Conservation (phyloP, 306 rosid species). For the Echinosophora koreensis region DNA sequence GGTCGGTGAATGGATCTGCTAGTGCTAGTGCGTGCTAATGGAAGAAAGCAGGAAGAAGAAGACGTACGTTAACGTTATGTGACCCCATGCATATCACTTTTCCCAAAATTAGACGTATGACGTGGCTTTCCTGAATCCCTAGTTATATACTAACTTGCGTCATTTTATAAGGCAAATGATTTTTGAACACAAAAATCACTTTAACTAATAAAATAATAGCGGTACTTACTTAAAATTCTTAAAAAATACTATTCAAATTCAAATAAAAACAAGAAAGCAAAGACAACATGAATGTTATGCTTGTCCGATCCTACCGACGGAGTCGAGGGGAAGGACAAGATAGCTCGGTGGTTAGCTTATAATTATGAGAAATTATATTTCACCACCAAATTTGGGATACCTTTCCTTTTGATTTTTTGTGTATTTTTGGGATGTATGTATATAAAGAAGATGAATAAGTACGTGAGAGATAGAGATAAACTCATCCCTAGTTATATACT, state of each 20-base stretch:
- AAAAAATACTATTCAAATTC: neutral
- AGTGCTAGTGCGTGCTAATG: neutral
- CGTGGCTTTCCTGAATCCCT: slow-evolving; percentile 34
- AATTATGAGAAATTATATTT: neutral
- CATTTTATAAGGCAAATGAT: neutral
- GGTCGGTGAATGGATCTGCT: slow-evolving; percentile 50
- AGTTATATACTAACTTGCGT: neutral
- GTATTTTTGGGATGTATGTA: too few relatives aligned
- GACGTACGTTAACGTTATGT: slow-evolving; percentile 18
- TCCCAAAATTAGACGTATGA: slow-evolving; percentile 12
- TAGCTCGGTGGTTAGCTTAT: neutral
- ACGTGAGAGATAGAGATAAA: too few relatives aligned
- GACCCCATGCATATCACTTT: slow-evolving; percentile 46
- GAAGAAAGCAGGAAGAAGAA: slow-evolving; percentile 50
- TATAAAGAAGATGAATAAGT: too few relatives aligned
- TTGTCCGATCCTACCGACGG: slow-evolving; percentile 50
- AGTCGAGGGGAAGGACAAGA: slow-evolving; percentile 11
- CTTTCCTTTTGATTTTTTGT: too few relatives aligned
- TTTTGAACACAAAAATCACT: too few relatives aligned
- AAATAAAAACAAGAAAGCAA: slow-evolving; percentile 3
- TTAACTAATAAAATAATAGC: too few relatives aligned
- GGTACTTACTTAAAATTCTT: neutral
- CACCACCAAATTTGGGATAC: too few relatives aligned
- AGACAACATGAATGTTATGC: neutral
- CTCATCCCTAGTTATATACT: too few relatives aligned